phyloP scores from a whole-genome alignment of 2,329 filamentous ascomycete genomes.

The Drechslerella coelobrocha region DNA sequence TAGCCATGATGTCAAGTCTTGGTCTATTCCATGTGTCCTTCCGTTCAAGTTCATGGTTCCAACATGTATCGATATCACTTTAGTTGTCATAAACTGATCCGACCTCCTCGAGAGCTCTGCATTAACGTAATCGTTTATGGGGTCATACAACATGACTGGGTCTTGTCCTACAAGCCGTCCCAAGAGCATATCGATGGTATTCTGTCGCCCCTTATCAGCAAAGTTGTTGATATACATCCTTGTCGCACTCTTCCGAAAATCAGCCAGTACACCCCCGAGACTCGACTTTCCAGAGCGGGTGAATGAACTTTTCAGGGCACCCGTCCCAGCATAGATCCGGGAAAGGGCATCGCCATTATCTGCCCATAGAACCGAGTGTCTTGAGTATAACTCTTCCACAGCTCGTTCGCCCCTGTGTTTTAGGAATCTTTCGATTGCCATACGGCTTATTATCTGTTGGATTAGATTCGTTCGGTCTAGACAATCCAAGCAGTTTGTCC shows the following conservation, averaged over 20 bases:
- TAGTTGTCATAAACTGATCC: constrained; percentile 34
- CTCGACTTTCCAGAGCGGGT: constrained; percentile 96
- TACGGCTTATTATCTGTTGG: constrained; percentile 92
- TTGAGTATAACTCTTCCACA: constrained; percentile 83
- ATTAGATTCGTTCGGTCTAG: constrained; percentile 94
- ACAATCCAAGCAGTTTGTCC: constrained; percentile 95
- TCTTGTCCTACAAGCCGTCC: constrained; percentile 42
- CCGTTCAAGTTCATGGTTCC: constrained; percentile 97
- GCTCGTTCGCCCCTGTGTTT: constrained; percentile 73
- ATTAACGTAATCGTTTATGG: constrained; percentile 88
- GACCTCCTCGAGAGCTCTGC: constrained; percentile 72
- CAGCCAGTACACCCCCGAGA: constrained; percentile 88
- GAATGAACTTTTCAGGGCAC: constrained; percentile 92
- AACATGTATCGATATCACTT: constrained; percentile 68
- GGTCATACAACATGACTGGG: constrained; percentile 58
- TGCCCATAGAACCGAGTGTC: constrained; percentile 92
- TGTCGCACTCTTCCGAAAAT: constrained; percentile 91
- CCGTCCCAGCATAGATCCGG: constrained; percentile 94
- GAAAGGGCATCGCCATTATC: constrained; percentile 95
- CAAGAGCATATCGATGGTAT: constrained; percentile 91
- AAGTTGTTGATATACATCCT: constrained; percentile 98
- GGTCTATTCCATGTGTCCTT: constrained; percentile 74
- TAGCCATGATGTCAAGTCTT: constrained; percentile 86
- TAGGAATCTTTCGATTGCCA: constrained; percentile 87
- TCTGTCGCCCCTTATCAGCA: constrained; percentile 87